Evolutionary conservation across 2,329 filamentous ascomycete species (phyloP), one percentile per base, ranked within the genome.

Genomic region (Microthyrium microscopicum): DNA sequence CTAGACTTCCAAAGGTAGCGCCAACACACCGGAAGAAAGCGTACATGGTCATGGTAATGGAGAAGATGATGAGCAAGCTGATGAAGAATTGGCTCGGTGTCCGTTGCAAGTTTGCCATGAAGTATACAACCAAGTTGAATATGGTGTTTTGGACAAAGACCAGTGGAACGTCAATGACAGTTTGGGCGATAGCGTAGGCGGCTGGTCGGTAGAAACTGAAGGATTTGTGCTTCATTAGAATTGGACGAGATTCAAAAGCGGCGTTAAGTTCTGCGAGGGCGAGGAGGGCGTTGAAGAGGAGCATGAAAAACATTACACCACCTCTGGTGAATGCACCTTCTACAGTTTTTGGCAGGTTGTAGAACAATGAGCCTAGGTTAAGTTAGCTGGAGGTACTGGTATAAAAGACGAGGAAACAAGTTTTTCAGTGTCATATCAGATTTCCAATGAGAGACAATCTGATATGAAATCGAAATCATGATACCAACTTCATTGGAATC

Each of bases 41-140:
- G 29, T 56, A 57, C 53, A 58, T 58, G 3, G 51, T 56, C 52
- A 58, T 57, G 0, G 55, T 57, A 4, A 57, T 41, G 3, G 66
- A 66, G 27, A 82, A 62, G 12, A 84, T 68, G 52, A 84, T 61
- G 11, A 75, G 47, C 1, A 70, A 49, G 15, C 58, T 64, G 35
- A 74, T 73, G 46, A 75, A 75, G 45, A 74, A 76, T 31, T 74
- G 68, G 1, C 66, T 69, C 0, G 69, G 52, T 0, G 68, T 70
- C 20, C 66, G 54, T 16, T 62, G 53, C 5, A 75, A 56, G 26
- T 64, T 61, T 1, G 64, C 51, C 68, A 74, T 71, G 52, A 67
- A 76, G 44, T 76, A 76, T 11, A 74, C 66, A 17, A 74, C 61
- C 13, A 74, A 40, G 39, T 70, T 58, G 45, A 76, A 76, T 4